Evolutionary conservation across 2,329 filamentous ascomycete genomes (phyloP).

Genomic region (Microascus cirrosus): DNA sequence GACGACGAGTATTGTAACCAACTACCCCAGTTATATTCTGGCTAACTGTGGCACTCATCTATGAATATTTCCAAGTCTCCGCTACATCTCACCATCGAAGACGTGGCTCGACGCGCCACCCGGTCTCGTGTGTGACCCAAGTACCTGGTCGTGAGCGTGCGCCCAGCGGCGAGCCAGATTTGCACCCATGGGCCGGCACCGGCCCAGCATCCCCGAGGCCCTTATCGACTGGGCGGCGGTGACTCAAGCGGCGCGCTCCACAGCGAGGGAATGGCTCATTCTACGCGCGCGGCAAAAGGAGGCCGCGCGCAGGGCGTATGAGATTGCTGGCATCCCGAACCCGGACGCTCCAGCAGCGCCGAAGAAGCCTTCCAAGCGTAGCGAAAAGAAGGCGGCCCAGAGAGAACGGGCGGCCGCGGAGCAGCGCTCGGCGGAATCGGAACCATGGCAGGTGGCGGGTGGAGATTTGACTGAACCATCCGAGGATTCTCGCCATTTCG

Average conservation of each 20-base stretch:
- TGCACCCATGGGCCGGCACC: constrained; percentile 28
- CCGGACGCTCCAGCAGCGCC: constrained; percentile 5
- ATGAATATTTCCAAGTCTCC: not conserved
- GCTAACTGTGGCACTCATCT: too few species aligned
- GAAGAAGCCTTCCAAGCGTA: not conserved
- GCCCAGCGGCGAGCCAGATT: not conserved
- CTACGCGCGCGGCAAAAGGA: constrained; percentile 44
- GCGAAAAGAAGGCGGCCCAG: not conserved
- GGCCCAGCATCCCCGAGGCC: constrained; percentile 41
- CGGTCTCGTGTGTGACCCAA: not conserved
- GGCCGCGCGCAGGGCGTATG: constrained; percentile 34
- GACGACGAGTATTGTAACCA: too few species aligned
- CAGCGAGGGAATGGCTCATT: constrained; percentile 52
- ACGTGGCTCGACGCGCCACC: not conserved
- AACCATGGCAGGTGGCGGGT: not conserved
- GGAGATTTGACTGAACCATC: not conserved
- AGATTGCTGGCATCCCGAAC: constrained; percentile 23
- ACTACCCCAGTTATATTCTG: too few species aligned
- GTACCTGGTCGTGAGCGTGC: not conserved
- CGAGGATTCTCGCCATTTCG: not conserved
- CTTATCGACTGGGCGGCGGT: constrained; percentile 60
- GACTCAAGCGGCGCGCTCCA: constrained; percentile 55
- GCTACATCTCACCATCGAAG: not conserved
- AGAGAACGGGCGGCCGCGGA: not conserved
- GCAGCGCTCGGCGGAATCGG: not conserved